phyloP scores from a whole-genome alignment of 805 yeast genomes.

The Lipomyces orientalis region DNA sequence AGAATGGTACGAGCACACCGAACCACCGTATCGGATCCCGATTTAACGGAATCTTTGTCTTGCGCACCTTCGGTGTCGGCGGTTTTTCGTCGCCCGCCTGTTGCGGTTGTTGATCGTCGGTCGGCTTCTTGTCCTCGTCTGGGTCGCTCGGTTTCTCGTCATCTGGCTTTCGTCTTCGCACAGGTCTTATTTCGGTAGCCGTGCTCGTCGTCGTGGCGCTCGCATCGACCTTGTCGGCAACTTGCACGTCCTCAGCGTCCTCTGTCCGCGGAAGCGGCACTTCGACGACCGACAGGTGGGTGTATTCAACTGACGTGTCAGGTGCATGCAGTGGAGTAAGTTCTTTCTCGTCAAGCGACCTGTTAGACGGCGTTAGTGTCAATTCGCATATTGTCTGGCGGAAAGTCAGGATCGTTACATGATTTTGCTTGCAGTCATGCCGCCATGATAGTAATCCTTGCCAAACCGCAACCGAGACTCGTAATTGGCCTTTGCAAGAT shows the following conservation, averaged over 20 bases:
- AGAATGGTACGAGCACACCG: conserved; percentile 55
- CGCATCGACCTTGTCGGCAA: background rate
- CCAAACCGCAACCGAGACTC: conserved; percentile 46
- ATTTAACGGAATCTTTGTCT: conserved; percentile 15
- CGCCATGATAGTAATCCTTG: conserved; percentile 50
- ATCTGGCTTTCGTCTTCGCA: conserved; percentile 11
- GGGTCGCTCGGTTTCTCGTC: background rate
- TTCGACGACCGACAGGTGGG: conserved; percentile 4
- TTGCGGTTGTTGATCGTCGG: background rate
- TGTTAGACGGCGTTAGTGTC: background rate
- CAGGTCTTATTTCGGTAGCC: conserved; percentile 1
- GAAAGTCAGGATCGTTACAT: conserved; percentile 16
- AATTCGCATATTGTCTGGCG: background rate
- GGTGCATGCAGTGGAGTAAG: conserved; percentile 3
- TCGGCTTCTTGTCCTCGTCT: conserved; percentile 22
- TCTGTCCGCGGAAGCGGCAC: conserved; percentile 20
- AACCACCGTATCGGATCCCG: conserved; percentile 54
- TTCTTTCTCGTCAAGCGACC: conserved; percentile 2
- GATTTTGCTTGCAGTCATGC: conserved; percentile 42
- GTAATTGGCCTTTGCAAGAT: conserved; percentile 34
- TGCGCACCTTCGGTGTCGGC: conserved; percentile 4
- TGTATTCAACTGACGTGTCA: background rate
- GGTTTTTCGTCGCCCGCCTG: conserved; percentile 10
- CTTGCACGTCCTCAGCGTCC: background rate
- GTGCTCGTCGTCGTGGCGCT: conserved; percentile 1